phyloP scores from a whole-genome alignment of 331 rosid genomes.

The Malus hybrid region DNA sequence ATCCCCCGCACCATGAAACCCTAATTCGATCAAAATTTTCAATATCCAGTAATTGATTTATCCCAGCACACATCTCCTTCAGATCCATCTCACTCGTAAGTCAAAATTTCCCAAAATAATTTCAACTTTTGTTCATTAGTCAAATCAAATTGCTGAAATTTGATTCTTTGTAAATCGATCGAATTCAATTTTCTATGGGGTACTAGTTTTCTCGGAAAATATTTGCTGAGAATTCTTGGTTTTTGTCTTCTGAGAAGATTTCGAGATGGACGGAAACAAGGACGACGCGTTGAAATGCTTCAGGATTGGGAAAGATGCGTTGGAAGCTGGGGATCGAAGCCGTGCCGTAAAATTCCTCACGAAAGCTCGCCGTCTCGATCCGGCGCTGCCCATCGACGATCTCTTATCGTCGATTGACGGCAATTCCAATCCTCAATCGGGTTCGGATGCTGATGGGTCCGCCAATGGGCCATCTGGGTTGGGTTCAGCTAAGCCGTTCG shows the following conservation, averaged over 20 bases:
- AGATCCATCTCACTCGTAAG: constrained; percentile 26
- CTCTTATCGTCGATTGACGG: constrained; percentile 38
- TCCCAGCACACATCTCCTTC: neutral
- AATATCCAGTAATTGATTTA: neutral
- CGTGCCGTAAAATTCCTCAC: constrained; percentile 65
- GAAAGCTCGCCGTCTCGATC: constrained; percentile 90
- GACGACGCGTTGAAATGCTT: constrained; percentile 86
- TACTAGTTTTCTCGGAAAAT: constrained; percentile 8
- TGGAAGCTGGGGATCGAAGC: constrained; percentile 55
- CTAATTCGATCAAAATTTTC: constrained; percentile 7
- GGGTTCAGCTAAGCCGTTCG: constrained; percentile 28
- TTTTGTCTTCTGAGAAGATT: neutral
- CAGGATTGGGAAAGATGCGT: constrained; percentile 64
- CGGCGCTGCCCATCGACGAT: constrained; percentile 58
- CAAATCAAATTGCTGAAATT: neutral
- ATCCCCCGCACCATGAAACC: constrained; percentile 4
- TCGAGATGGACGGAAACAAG: constrained; percentile 81
- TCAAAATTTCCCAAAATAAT: neutral
- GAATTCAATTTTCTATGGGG: neutral
- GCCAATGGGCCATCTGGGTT: constrained; percentile 23
- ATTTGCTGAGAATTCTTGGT: constrained; percentile 5
- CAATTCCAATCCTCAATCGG: constrained; percentile 23
- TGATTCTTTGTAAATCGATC: neutral
- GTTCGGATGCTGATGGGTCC: constrained; percentile 8
- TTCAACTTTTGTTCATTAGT: neutral